A percentile compares a stretch with the other conserved stretches of the same genome.
These are phyloP conservation scores for Gelatoporia subvermispora DNA, from an alignment of 768 basidiomycete genomes.

Conservation along the genomic window DNA sequence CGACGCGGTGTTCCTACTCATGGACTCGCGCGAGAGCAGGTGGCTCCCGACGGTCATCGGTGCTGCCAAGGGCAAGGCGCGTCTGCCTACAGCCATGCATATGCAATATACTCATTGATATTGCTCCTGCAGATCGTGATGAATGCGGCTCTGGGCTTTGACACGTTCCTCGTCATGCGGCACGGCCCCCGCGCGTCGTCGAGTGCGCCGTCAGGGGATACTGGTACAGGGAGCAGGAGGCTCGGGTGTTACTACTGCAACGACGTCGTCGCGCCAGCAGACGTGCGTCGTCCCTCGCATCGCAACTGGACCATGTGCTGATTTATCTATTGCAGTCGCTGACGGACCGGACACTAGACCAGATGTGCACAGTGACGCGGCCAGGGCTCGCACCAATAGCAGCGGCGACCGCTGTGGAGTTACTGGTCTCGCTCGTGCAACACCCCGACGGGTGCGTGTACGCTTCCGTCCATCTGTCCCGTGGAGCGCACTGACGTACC, in stretches of 20 bases:
- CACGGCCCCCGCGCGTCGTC: conserved; percentile 64
- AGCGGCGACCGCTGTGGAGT: conserved; percentile 86
- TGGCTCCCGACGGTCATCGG: conserved; percentile 94
- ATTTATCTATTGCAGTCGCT: conserved; percentile 38
- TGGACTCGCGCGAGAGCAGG: conserved; percentile 97
- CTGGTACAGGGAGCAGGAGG: conserved; percentile 27
- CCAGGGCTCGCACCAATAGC: conserved; percentile 94
- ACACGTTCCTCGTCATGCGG: conserved; percentile 94
- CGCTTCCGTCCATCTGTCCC: not conserved
- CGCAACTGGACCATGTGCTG: too few species aligned
- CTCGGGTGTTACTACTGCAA: conserved; percentile 99
- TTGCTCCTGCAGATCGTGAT: conserved; percentile 84
- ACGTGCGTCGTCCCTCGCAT: conserved; percentile 35
- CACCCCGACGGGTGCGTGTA: conserved; percentile 75
- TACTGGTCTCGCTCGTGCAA: conserved; percentile 83
- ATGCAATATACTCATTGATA: not conserved
- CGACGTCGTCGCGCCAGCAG: conserved; percentile 93
- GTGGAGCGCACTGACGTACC: not conserved
- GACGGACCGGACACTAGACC: conserved; percentile 90
- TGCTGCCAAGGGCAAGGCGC: conserved; percentile 78
- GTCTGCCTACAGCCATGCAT: not conserved
- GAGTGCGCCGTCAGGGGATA: conserved; percentile 20
- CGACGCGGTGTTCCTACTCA: conserved; percentile 88
- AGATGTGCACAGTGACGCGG: conserved; percentile 98
- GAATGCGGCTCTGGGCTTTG: conserved; percentile 94